phyloP scores from a whole-genome alignment of 305 asterid genomes.

The Withania somnifera region DNA sequence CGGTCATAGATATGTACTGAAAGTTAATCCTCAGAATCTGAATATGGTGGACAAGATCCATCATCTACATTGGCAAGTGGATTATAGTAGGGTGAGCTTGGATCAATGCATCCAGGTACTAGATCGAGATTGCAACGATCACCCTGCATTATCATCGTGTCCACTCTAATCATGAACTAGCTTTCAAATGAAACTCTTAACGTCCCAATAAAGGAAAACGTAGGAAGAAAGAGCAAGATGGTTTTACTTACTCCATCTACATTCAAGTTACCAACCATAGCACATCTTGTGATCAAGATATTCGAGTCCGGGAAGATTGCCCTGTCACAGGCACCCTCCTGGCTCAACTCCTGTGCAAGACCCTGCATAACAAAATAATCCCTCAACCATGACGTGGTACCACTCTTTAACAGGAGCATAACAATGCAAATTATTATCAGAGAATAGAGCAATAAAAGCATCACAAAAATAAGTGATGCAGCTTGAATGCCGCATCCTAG shows the following conservation, averaged over 20 bases:
- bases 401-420: not conserved
- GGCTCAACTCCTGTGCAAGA: slow-evolving; percentile 68
- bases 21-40: slow-evolving; percentile 48
- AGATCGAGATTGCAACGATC: slow-evolving; percentile 77
- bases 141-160: slow-evolving; percentile 37
- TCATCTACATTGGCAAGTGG: slow-evolving; percentile 77
- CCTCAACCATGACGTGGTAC: not conserved
- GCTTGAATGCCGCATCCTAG: not conserved
- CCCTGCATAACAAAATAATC: slow-evolving; percentile 32
- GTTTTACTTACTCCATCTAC: slow-evolving; percentile 56
- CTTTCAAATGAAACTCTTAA: not conserved
- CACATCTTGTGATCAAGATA: slow-evolving; percentile 45
- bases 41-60: slow-evolving; percentile 75
- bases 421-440: not conserved
- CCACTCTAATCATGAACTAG: not conserved
- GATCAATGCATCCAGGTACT: slow-evolving; percentile 66
- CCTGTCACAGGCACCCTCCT: slow-evolving; percentile 72
- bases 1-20: not conserved
- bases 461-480: not conserved
- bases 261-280: slow-evolving; percentile 55
- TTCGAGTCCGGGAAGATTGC: slow-evolving; percentile 73
- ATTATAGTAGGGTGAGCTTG: slow-evolving; percentile 46
- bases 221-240: not conserved
- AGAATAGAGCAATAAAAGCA: not conserved
- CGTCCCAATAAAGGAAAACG: not conserved